A percentile compares a stretch with the other conserved stretches of the same genome.
Conservation (phyloP, 129 eudicot species). For the Pittosporum tobira region DNA sequence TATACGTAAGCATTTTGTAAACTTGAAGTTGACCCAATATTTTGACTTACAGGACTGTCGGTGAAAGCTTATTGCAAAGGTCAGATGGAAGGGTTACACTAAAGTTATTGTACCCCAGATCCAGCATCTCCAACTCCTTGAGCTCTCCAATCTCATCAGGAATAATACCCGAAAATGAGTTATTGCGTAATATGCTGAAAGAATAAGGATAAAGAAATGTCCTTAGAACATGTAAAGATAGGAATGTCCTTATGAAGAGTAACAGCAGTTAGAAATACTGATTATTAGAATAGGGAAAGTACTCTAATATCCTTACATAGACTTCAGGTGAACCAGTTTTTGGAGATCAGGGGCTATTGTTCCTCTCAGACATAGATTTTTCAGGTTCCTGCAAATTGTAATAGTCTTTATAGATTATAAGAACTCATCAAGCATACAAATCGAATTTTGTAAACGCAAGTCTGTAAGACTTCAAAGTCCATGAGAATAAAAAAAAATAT, state of each 20-base stretch:
- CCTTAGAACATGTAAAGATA: not conserved
- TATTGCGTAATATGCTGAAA: constrained; percentile 66
- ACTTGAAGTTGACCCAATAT: constrained; percentile 3
- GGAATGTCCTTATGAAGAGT: not conserved
- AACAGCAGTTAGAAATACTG: not conserved
- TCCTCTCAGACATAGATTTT: constrained; percentile 58
- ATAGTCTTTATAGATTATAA: not conserved
- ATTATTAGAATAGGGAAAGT: too few relatives aligned
- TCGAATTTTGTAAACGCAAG: too few relatives aligned
- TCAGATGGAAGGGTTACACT: constrained; percentile 43
- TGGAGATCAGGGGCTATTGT: constrained; percentile 66
- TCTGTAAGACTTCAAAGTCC: not conserved
- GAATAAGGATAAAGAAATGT: not conserved
- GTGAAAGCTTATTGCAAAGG: constrained; percentile 24
- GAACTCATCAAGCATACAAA: too few relatives aligned
- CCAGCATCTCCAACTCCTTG: constrained; percentile 51
- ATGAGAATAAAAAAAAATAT: too few relatives aligned
- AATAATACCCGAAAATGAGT: constrained; percentile 59
- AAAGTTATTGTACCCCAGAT: constrained; percentile 61
- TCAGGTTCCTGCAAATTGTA: constrained; percentile 49
- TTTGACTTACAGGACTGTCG: constrained; percentile 48
- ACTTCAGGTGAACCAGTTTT: constrained; percentile 49
- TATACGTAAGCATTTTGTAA: not conserved
- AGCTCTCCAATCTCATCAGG: constrained; percentile 46
- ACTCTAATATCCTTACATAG: constrained; percentile 40